Base-by-base conservation (phyloP, 2,329 filamentous ascomycete species). In the Fusarium mangiferae region DNA sequence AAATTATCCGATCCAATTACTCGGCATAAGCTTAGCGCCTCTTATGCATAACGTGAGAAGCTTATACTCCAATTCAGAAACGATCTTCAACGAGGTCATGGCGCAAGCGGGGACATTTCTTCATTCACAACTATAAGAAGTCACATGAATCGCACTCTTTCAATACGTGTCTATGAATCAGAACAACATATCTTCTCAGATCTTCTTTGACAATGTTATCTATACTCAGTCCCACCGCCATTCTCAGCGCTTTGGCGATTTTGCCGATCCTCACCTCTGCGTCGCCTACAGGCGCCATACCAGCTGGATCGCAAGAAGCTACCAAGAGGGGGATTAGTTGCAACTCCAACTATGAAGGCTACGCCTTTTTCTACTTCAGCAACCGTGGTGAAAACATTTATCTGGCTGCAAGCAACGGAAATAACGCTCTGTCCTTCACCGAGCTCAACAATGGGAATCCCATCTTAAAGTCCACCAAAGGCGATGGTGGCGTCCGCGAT, bases 331-430 rank as follows among this genome's bases (percentile, higher is more conserved):
- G 28, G 7, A 28, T 54, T 2, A 28, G 14, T 6, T 39, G 35
- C 7, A 22, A 54, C 8, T 39, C 51, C 51, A 28, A 54, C 14
- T 54, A 39, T 7, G 35, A 28, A 24, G 65, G 66, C 3, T 63
- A 69, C 7, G 58, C 52, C 8, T 69, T 64, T 49, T 22, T 49
- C 5, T 70, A 69, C n/a, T 70, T 69, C 20, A 24, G 45, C 7
- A 52, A 45, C 38, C 39, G 61, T 2, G 39, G 48, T 18, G 62
- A 70, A n/a, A 24, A 55, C 4, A 69, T 69, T 4, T 70, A 57
- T 17, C 42, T 69, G 3, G 67, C 59, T 26, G 46, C 65, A 6
- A 70, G 65, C 9, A 49, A 70, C 3, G 67, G 52, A 1, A 55
- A 65, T 1, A n/a, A 55, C 26, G 65, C 46, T 3, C 3, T 70